Percentiles rank a stretch among this genome's conserved stretches.
Conservation (phyloP, 176 grass and related monocot genomes). For the Eremochloa ophiuroides region DNA sequence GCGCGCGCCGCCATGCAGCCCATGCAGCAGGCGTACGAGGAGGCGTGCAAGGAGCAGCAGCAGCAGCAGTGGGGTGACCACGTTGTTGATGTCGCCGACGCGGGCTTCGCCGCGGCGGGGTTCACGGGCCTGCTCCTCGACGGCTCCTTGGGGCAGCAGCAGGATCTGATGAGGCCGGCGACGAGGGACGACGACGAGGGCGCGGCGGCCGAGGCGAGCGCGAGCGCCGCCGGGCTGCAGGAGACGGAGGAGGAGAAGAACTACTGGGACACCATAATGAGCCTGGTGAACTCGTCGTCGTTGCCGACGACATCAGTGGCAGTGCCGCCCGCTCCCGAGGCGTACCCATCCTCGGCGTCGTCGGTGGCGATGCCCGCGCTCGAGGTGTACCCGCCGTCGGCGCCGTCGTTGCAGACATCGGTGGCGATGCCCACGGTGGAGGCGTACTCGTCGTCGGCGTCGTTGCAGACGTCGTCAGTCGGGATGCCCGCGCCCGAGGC, state of each 20-base stretch:
- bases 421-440: not conserved
- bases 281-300: conserved; percentile 50
- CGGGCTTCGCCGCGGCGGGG: conserved; percentile 24
- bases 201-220: too few relatives aligned
- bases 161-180: conserved; percentile 22
- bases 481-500: not conserved
- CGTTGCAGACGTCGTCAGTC: not conserved
- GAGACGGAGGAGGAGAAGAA: conserved; percentile 49
- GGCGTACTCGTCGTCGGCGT: conserved; percentile 17
- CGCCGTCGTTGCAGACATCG: not conserved
- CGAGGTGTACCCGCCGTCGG: conserved; percentile 20
- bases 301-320: not conserved
- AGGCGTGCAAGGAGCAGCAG: conserved; percentile 35
- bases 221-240: not conserved
- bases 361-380: not conserved
- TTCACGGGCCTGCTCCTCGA: conserved; percentile 56
- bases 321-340: not conserved
- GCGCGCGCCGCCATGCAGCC: conserved; percentile 43
- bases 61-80: conserved; percentile 25
- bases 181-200: not conserved
- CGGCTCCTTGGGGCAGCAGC: conserved; percentile 3
- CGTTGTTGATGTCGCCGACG: not conserved
- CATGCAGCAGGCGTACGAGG: conserved; percentile 57
- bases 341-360: conserved; percentile 14
- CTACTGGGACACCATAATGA: conserved; percentile 64